phyloP scores from a whole-genome alignment of 2,329 filamentous ascomycete genomes.

The Stachybotrys echinatus region DNA sequence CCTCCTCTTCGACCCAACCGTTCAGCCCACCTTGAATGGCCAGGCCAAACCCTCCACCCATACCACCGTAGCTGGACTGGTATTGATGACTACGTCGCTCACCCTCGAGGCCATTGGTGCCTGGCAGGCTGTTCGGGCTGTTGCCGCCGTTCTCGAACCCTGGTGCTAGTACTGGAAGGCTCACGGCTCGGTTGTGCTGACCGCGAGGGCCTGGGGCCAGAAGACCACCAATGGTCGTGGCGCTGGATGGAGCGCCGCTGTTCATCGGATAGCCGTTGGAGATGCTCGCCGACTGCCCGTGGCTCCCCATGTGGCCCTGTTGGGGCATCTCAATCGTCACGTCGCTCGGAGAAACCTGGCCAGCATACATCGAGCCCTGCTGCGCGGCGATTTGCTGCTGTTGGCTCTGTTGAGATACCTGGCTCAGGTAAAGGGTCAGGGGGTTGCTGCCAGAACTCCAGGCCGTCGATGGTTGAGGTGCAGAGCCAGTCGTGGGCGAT shows the following conservation, averaged over 20 bases:
- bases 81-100: constrained; percentile 62
- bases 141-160: constrained; percentile 56
- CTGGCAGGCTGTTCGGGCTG: constrained; percentile 43
- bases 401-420: constrained; percentile 68
- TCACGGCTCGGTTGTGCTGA: constrained; percentile 77
- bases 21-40: constrained; percentile 60
- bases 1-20: constrained; percentile 64
- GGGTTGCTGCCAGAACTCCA: constrained; percentile 84
- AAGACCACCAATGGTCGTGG: constrained; percentile 70
- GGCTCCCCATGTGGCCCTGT: constrained; percentile 55
- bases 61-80: constrained; percentile 57
- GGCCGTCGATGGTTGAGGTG: constrained; percentile 62
- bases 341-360: constrained; percentile 54
- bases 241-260: constrained; percentile 40
- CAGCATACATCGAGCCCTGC: constrained; percentile 76
- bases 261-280: constrained; percentile 57
- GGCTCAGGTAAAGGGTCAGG: constrained; percentile 86
- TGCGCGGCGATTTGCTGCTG: constrained; percentile 71
- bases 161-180: constrained; percentile 68
- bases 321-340: constrained; percentile 54
- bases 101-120: constrained; percentile 39
- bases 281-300: constrained; percentile 62
- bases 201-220: constrained; percentile 62
- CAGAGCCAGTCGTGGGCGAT: constrained; percentile 49
- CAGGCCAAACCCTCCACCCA: constrained; percentile 54